A percentile compares a stretch with the other conserved stretches of the same genome.
Evolutionary conservation across 2,329 filamentous ascomycete species (phyloP).

Genomic region (Orbilia blumenaviensis): DNA sequence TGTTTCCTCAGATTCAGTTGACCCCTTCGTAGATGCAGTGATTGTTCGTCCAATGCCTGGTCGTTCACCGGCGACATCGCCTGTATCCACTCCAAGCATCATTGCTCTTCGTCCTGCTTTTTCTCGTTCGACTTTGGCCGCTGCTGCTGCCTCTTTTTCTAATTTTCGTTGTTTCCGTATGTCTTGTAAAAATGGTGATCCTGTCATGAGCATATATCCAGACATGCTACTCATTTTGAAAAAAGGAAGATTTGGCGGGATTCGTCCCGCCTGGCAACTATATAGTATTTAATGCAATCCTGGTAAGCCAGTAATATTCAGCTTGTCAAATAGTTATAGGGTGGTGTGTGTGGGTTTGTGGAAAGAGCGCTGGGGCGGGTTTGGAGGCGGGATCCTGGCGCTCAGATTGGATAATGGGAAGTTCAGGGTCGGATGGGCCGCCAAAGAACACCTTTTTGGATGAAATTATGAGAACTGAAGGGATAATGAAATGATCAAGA

Average conservation of each 20-base stretch:
- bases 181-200: slow-evolving; percentile 42
- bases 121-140: slow-evolving; percentile 35
- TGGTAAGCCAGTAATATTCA: slow-evolving; percentile 44
- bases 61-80: slow-evolving; percentile 25
- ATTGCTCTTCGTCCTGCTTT: slow-evolving; percentile 44
- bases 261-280: slow-evolving; percentile 49
- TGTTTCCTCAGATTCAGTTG: slow-evolving; percentile 47
- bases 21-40: slow-evolving; percentile 39
- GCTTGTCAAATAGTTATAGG: slow-evolving; percentile 41
- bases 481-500: slow-evolving; percentile 11
- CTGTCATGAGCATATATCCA: slow-evolving; percentile 52
- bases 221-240: slow-evolving; percentile 51
- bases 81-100: slow-evolving; percentile 45
- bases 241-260: slow-evolving; percentile 50
- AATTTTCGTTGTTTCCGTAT: slow-evolving; percentile 50
- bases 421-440: slow-evolving; percentile 41
- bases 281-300: slow-evolving; percentile 53
- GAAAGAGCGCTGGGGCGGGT: slow-evolving; percentile 48
- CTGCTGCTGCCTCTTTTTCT: slow-evolving; percentile 41
- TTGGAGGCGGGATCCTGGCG: slow-evolving; percentile 47
- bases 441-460: slow-evolving; percentile 49
- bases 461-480: slow-evolving; percentile 41
- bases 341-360: slow-evolving; percentile 37
- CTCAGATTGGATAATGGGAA: slow-evolving; percentile 35
- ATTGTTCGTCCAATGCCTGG: slow-evolving; percentile 30